Conservation (phyloP, 2,329 filamentous ascomycete genomes). For the Colletotrichum falcatum region DNA sequence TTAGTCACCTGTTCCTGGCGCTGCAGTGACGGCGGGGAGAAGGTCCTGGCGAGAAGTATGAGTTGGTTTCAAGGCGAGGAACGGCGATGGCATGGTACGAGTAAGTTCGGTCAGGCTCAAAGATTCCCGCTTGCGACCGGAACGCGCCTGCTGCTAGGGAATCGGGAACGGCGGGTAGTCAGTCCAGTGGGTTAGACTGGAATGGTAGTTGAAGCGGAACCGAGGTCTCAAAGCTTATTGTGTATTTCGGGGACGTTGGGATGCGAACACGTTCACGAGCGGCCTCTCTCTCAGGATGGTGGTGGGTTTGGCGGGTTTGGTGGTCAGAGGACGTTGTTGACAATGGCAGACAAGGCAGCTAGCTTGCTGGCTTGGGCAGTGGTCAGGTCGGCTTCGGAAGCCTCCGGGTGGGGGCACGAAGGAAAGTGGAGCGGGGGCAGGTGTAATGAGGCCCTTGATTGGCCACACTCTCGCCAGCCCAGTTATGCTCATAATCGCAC, state of each 20-base stretch:
- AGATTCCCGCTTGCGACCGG: slow-evolving; percentile 37
- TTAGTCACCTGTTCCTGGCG: slow-evolving; percentile 26
- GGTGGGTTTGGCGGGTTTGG: background rate
- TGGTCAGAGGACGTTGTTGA: slow-evolving; percentile 12
- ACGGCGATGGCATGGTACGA: slow-evolving; percentile 35
- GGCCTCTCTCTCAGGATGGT: slow-evolving; percentile 28
- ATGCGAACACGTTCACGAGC: slow-evolving; percentile 20
- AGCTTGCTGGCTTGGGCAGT: slow-evolving; percentile 16
- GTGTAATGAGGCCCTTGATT: slow-evolving; percentile 17
- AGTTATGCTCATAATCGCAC: background rate
- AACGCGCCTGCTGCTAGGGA: slow-evolving; percentile 24
- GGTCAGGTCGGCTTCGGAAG: slow-evolving; percentile 12
- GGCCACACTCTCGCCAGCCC: background rate
- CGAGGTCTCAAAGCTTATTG: background rate
- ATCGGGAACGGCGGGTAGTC: slow-evolving; percentile 17
- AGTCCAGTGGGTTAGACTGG: background rate
- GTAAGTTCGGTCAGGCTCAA: slow-evolving; percentile 32
- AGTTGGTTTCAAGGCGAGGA: slow-evolving; percentile 25
- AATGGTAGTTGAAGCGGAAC: slow-evolving; percentile 10
- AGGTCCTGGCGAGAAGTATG: slow-evolving; percentile 31
- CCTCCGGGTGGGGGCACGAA: background rate
- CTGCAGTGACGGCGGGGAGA: slow-evolving; percentile 2
- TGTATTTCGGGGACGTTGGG: background rate
- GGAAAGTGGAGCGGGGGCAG: slow-evolving; percentile 21
- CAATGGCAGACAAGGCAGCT: slow-evolving; percentile 19